A percentile compares a stretch with the other conserved stretches of the same genome.
Evolutionary conservation across 305 asterid genomes (phyloP).

Genomic region (Caryopteris hybrid): DNA sequence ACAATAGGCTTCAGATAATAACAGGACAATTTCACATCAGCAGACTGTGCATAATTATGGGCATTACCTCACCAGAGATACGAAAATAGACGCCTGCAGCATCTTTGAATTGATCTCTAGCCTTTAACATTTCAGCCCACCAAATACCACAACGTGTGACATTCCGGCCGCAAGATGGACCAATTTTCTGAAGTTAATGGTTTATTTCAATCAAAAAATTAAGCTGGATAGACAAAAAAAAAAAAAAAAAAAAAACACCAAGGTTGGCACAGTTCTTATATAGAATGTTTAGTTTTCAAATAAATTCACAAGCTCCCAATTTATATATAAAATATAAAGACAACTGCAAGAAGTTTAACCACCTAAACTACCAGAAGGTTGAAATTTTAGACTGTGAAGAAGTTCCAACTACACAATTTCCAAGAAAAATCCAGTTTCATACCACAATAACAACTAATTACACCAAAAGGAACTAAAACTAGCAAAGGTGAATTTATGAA

Average conservation of each 20-base stretch:
- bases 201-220: constrained; percentile 13
- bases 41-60: constrained; percentile 28
- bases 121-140: constrained; percentile 99
- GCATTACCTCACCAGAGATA: constrained; percentile 99
- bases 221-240: neutral
- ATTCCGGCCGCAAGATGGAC: constrained; percentile 65
- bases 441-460: neutral
- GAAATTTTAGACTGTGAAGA: constrained; percentile 8
- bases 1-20: constrained; percentile 39
- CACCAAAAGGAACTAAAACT: neutral
- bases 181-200: constrained; percentile 57
- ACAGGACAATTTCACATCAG: constrained; percentile 19
- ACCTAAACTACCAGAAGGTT: neutral
- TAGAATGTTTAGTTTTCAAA: constrained; percentile 1
- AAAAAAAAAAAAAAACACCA: constrained; percentile 9
- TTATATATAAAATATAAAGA: neutral
- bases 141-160: constrained; percentile 97
- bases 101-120: constrained; percentile 80
- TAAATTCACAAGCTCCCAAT: neutral
- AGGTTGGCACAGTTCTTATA: neutral
- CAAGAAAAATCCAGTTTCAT: neutral
- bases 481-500: neutral
- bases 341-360: neutral
- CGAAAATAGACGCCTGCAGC: constrained; percentile 95
- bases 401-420: neutral